A percentile compares a stretch with the other conserved stretches of the same genome.
These are phyloP conservation scores for Cerrena zonata DNA, from an alignment of 1,284 basidiomycete genomes.

Conservation along the genomic window DNA sequence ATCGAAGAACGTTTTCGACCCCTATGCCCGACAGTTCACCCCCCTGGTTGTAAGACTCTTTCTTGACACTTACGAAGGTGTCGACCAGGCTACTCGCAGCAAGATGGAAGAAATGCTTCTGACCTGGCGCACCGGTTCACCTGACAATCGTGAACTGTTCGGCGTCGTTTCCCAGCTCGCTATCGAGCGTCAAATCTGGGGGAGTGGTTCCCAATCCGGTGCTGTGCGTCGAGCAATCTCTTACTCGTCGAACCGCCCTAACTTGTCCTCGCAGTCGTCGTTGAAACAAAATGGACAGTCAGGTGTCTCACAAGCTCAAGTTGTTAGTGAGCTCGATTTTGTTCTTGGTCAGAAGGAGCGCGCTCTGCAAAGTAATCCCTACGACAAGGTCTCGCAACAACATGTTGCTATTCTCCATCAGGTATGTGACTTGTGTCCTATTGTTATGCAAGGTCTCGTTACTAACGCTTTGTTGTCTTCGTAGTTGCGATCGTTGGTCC, in stretches of 20 bases:
- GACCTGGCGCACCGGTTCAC: constrained; percentile 84
- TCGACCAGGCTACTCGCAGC: constrained; percentile 70
- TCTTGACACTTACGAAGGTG: constrained; percentile 78
- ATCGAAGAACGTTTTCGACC: constrained; percentile 87
- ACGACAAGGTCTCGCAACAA: constrained; percentile 55
- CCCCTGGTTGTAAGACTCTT: constrained; percentile 75
- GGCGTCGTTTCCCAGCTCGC: constrained; percentile 66
- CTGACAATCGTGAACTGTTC: constrained; percentile 77
- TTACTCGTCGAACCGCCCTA: not conserved
- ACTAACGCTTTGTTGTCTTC: constrained; percentile 13
- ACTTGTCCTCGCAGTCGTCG: constrained; percentile 13
- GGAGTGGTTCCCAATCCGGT: constrained; percentile 33
- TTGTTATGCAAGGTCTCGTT: not conserved
- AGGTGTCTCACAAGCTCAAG: constrained; percentile 64
- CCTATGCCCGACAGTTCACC: constrained; percentile 79
- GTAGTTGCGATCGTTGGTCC: constrained; percentile 72
- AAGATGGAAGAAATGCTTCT: constrained; percentile 96
- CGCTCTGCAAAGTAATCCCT: constrained; percentile 56
- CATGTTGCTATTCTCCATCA: constrained; percentile 71
- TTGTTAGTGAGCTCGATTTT: constrained; percentile 75
- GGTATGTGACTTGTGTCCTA: constrained; percentile 39
- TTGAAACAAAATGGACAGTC: constrained; percentile 22
- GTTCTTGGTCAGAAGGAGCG: constrained; percentile 73
- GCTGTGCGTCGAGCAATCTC: constrained; percentile 16
- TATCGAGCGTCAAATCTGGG: constrained; percentile 76